phyloP scores from a whole-genome alignment of 2,329 filamentous ascomycete genomes.

The Coniochaeta prunicola region DNA sequence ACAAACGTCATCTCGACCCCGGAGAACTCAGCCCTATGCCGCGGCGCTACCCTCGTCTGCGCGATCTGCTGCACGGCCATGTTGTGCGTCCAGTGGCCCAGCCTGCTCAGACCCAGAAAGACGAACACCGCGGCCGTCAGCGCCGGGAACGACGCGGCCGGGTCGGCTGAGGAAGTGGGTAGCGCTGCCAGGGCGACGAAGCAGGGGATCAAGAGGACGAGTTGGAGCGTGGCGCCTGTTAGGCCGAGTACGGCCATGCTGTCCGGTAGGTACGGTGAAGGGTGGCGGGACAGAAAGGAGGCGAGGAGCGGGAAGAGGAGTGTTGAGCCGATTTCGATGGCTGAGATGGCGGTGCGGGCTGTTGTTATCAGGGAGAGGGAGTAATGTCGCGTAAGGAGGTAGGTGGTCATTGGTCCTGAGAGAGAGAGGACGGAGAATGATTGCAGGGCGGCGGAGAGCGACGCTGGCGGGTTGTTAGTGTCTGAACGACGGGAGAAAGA shows the following conservation, averaged over 20 bases:
- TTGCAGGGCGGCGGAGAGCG: conserved; percentile 6
- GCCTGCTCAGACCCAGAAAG: conserved; percentile 5
- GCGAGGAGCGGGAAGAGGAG: conserved; percentile 7
- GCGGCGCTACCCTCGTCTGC: conserved; percentile 3
- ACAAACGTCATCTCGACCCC: conserved; percentile 8
- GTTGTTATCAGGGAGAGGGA: conserved; percentile 6
- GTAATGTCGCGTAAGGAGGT: conserved; percentile 5
- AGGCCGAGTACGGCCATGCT: conserved; percentile 6
- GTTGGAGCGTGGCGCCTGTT: conserved; percentile 4
- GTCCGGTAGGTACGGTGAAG: background rate
- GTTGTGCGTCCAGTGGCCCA: conserved; percentile 8
- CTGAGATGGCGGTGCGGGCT: conserved; percentile 6
- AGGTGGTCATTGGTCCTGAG: conserved; percentile 8
- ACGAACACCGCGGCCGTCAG: conserved; percentile 4
- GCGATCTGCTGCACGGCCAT: conserved; percentile 9
- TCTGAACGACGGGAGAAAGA: background rate
- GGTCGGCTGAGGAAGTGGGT: background rate
- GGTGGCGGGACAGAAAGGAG: background rate
- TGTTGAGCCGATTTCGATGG: conserved; percentile 7
- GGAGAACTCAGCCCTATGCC: conserved; percentile 6
- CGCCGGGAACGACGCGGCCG: conserved; percentile 1
- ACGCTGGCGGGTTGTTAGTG: background rate
- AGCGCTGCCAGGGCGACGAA: conserved; percentile 3
- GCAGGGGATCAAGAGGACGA: conserved; percentile 5
- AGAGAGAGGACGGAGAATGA: conserved; percentile 9